Evolutionary conservation across 2,329 filamentous ascomycete genomes (phyloP).

Genomic region (Alternaria metachromatica): DNA sequence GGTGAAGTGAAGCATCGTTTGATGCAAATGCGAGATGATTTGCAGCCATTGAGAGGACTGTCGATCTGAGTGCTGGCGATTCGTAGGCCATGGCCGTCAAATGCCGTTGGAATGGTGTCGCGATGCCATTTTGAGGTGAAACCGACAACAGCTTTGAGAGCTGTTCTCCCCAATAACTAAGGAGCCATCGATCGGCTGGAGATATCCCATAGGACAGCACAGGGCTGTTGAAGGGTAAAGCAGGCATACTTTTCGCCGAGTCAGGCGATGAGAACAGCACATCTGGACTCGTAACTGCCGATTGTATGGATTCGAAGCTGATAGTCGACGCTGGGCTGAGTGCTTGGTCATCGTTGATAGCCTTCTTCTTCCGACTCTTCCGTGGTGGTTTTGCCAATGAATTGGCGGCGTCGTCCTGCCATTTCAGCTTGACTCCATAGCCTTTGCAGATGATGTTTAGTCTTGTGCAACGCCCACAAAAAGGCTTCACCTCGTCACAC

Average conservation of each 20-base stretch:
- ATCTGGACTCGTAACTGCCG: conserved; percentile 1
- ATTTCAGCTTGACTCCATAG: conserved; percentile 39
- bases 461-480: conserved; percentile 34
- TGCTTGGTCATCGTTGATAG: not conserved
- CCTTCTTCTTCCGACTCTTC: conserved; percentile 22
- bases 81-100: conserved; percentile 37
- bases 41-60: conserved; percentile 42
- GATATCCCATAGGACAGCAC: conserved; percentile 22
- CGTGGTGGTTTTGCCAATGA: conserved; percentile 22
- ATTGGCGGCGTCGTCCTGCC: conserved; percentile 27
- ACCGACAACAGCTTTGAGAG: conserved; percentile 37
- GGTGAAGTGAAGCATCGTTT: conserved; percentile 24
- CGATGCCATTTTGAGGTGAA: conserved; percentile 22
- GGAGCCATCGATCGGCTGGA: conserved; percentile 27
- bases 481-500: conserved; percentile 41
- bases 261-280: conserved; percentile 11
- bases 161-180: conserved; percentile 38
- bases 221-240: conserved; percentile 8
- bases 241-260: conserved; percentile 12
- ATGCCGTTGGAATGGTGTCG: conserved; percentile 37
- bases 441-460: conserved; percentile 41
- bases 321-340: conserved; percentile 22
- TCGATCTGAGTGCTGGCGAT: conserved; percentile 35
- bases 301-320: conserved; percentile 22
- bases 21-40: conserved; percentile 35